Conservation (phyloP, 371 early-diverging fungal genomes). For the Zopfochytrium polystomum region DNA sequence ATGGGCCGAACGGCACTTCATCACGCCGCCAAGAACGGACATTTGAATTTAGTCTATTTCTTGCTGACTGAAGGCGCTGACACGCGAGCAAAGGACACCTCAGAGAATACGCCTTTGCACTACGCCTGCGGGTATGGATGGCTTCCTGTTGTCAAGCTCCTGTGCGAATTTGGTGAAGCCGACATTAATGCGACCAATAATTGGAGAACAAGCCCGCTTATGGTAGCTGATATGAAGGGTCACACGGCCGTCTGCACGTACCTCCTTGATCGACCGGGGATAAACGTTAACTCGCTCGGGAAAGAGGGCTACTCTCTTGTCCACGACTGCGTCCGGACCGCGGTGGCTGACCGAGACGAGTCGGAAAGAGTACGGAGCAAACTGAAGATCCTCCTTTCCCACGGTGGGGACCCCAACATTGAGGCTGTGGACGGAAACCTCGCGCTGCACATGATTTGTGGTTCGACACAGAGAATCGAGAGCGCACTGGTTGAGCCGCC, state of each 20-base stretch:
- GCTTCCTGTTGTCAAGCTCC: conserved; percentile 40
- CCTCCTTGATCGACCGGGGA: conserved; percentile 40
- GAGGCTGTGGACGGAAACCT: conserved; percentile 49
- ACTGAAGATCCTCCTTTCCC: conserved; percentile 37
- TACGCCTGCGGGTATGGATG: conserved; percentile 59
- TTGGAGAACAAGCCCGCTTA: conserved; percentile 60
- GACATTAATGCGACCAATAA: conserved; percentile 46
- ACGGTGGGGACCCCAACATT: conserved; percentile 45
- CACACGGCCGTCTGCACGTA: conserved; percentile 50
- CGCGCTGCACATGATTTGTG: conserved; percentile 43
- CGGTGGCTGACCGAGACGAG: conserved; percentile 33
- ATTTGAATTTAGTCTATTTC: conserved; percentile 40
- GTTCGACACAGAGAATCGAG: no score
- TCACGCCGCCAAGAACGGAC: conserved; percentile 53
- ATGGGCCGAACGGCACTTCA: conserved; percentile 52
- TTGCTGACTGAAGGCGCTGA: conserved; percentile 50
- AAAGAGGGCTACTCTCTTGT: conserved; percentile 52
- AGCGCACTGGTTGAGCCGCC: no score
- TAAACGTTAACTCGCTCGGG: conserved; percentile 54
- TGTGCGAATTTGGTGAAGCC: conserved; percentile 45
- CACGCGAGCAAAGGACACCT: conserved; percentile 50
- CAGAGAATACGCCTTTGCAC: conserved; percentile 52
- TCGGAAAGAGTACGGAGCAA: conserved; percentile 37
- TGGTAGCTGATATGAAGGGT: conserved; percentile 60
- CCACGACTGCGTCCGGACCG: conserved; percentile 41